A percentile compares a stretch with the other conserved stretches of the same genome.
These are phyloP conservation scores for Diophrys appendiculata DNA, from an alignment of 73 alveolate genomes.

Conservation along the genomic window DNA sequence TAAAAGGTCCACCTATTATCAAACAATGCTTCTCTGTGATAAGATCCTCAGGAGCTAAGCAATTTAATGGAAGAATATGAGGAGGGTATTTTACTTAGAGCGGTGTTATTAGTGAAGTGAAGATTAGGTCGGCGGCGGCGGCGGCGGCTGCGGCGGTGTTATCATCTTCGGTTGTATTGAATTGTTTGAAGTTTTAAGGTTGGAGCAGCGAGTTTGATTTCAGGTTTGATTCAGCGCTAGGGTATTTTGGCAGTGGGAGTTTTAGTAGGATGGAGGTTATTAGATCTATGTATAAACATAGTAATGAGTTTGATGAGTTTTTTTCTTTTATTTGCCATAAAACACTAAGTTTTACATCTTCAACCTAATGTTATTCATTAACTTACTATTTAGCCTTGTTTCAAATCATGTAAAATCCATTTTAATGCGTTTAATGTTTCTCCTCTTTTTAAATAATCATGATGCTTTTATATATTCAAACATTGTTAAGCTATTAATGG, in stretches of 20 bases:
- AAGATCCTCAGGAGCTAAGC: not conserved
- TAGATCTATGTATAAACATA: not conserved
- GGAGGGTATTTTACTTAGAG: not conserved
- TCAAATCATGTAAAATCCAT: not conserved
- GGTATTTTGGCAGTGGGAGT: too few relatives aligned
- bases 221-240: too few relatives aligned
- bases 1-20: constrained; percentile 55
- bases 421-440: not conserved
- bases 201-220: not conserved
- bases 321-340: not conserved
- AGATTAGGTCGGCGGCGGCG: not conserved
- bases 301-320: not conserved
- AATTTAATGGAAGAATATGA: not conserved
- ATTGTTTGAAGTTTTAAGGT: not conserved
- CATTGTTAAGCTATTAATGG: not conserved
- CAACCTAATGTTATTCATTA: too few relatives aligned
- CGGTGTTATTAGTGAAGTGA: not conserved
- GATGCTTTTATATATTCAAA: not conserved
- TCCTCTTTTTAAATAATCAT: not conserved
- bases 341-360: not conserved
- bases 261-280: too few relatives aligned
- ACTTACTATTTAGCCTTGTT: not conserved
- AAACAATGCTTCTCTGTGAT: constrained; percentile 2
- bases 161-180: not conserved
- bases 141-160: not conserved